These are phyloP conservation scores for Telopea speciosissima DNA, from an alignment of 177 flowering plant genomes.

Conservation along the genomic window DNA sequence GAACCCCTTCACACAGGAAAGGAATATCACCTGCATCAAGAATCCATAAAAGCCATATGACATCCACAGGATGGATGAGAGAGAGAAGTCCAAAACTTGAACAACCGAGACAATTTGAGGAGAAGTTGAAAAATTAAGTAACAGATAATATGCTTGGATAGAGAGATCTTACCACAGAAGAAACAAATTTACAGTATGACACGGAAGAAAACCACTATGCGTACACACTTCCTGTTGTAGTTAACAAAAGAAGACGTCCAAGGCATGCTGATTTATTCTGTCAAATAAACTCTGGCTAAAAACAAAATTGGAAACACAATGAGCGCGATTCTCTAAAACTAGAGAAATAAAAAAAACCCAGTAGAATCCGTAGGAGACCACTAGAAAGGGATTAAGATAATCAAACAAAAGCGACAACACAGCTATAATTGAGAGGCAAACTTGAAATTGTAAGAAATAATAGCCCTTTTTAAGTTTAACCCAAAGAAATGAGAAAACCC, in stretches of 20 bases:
- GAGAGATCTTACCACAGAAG: conserved; percentile 26
- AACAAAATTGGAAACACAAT: not conserved
- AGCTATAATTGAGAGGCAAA: not conserved
- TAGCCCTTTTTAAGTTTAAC: too few relatives aligned
- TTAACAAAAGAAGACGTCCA: conserved; percentile 47
- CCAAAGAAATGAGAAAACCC: not conserved
- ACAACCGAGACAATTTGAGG: not conserved
- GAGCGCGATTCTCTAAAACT: not conserved
- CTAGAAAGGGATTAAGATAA: not conserved
- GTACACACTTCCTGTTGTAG: conserved; percentile 46
- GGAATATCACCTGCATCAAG: conserved; percentile 2
- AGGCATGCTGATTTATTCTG: conserved; percentile 46
- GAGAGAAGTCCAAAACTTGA: not conserved
- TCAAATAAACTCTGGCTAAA: conserved; percentile 16
- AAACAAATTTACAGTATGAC: conserved; percentile 55
- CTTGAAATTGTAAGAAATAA: not conserved
- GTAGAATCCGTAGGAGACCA: not conserved
- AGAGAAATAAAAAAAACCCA: not conserved
- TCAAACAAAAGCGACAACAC: not conserved
- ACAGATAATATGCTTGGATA: not conserved
- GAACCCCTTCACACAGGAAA: not conserved
- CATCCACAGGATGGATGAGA: not conserved
- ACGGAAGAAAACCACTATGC: conserved; percentile 64
- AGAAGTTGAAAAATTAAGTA: not conserved
- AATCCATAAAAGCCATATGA: not conserved